Evolutionary conservation across 768 basidiomycete species (phyloP).

Genomic region (Leccinum olivaceopallidum): DNA sequence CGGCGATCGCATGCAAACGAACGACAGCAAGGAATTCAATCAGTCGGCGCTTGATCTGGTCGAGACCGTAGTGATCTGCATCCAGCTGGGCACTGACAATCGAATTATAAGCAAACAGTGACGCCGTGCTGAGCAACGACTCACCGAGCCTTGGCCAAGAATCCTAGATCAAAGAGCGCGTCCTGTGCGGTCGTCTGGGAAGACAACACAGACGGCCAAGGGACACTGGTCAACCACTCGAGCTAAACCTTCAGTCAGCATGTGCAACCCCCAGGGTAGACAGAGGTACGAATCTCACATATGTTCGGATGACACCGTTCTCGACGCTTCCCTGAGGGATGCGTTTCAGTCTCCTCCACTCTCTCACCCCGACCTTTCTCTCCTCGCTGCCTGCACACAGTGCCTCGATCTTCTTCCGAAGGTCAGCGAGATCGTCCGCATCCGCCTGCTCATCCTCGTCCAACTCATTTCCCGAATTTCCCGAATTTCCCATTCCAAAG

Average conservation of each 20-base stretch:
- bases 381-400: conserved; percentile 77
- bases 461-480: conserved; percentile 45
- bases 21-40: conserved; percentile 93
- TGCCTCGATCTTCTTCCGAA: conserved; percentile 72
- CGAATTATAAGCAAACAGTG: background rate
- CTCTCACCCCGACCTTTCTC: conserved; percentile 76
- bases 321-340: conserved; percentile 92
- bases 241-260: conserved; percentile 41
- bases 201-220: conserved; percentile 62
- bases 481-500: conserved; percentile 22
- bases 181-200: conserved; percentile 30
- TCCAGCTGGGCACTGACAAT: conserved; percentile 63
- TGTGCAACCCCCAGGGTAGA: background rate
- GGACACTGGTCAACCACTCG: conserved; percentile 86
- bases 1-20: conserved; percentile 45
- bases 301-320: conserved; percentile 83
- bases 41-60: conserved; percentile 88
- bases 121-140: background rate
- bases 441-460: conserved; percentile 82
- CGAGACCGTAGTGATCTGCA: conserved; percentile 87
- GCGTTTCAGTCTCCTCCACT: conserved; percentile 81
- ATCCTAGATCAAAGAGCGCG: conserved; percentile 51
- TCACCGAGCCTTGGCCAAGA: conserved; percentile 66
- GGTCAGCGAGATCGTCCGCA: conserved; percentile 73
- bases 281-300: conserved; percentile 48